Base-by-base conservation (phyloP, 1,284 basidiomycete genomes). In the Sporisorium graminicola region DNA sequence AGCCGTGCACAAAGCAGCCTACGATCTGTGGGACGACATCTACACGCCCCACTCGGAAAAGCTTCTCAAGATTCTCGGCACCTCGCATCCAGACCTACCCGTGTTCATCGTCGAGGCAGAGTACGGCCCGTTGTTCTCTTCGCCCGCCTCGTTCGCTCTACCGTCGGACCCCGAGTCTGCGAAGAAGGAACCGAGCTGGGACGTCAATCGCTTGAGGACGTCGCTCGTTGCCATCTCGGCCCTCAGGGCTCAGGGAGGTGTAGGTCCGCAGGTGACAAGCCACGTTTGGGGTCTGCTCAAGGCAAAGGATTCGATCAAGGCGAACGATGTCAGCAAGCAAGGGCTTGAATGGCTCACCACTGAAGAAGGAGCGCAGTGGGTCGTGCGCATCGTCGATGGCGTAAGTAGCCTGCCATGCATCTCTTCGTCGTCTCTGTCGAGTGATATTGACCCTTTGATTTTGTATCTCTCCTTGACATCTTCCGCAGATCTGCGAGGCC, bases 251-350 rank as follows among this genome's bases (percentile, higher is more conserved):
- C 83, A 96, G 84, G 91, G 90, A 35, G 89, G 93, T 54, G 95
- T 98, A 62, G 94, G 91, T 18, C 94, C 95, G 9, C 96, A 98
- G 86, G 89, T 98, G 63, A 92, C 89, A 12, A 93, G 92, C 83
- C 96, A 99, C 86, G 92, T 95, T 49, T 97, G 94, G 86, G 96
- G 96, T 20, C 89, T 99, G 81, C 90, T 95, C 77, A 95, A 95
- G 85, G 93, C 93, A 5, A 63, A 58, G 33, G 68, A 74, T 20
- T 71, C 74, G 47, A 78, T 79, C 42, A 69, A 64, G n/a, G 58
- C 65, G 3, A 90, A 88, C 69, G 88, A 77, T 43, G 68, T 86
- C 7, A 62, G 80, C 66, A 86, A 87, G 14, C 92, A 90, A 79
- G 94, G 95, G 81, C 70, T 80, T 52, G 76, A 82, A 33, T 99